Conservation (phyloP, 805 yeast species). For the Wickerhamomyces strasburgensis region DNA sequence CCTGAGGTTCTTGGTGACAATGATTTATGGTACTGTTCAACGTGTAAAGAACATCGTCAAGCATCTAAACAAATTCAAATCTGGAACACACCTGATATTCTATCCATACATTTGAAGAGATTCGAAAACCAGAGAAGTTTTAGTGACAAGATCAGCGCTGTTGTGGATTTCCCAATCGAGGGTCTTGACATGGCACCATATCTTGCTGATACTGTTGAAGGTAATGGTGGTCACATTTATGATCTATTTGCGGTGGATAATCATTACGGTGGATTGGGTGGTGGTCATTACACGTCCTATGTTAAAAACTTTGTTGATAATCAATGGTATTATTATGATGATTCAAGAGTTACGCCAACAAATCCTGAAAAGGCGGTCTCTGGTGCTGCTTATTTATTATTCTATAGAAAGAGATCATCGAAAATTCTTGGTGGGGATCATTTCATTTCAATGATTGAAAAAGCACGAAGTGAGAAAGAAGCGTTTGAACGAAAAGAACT, state of each 20-base stretch:
- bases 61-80: constrained; percentile 88
- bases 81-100: constrained; percentile 91
- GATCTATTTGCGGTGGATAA: constrained; percentile 92
- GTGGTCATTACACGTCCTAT: constrained; percentile 94
- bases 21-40: constrained; percentile 92
- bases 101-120: constrained; percentile 85
- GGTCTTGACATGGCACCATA: constrained; percentile 70
- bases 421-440: constrained; percentile 43
- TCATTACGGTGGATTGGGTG: constrained; percentile 94
- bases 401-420: constrained; percentile 56
- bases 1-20: constrained; percentile 84
- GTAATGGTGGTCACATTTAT: constrained; percentile 42
- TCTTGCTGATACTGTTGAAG: constrained; percentile 34
- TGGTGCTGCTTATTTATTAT: constrained; percentile 82
- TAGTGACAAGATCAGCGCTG: constrained; percentile 83
- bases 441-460: constrained; percentile 35
- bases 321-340: constrained; percentile 89
- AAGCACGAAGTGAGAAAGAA: constrained; percentile 35
- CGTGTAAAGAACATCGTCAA: constrained; percentile 81
- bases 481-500: constrained; percentile 12
- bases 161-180: constrained; percentile 82
- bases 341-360: constrained; percentile 62
- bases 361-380: constrained; percentile 58
- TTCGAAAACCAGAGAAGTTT: constrained; percentile 80
- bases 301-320: constrained; percentile 72